Evolutionary conservation across 2,329 filamentous ascomycete species (phyloP).

Genomic region (Anthostomella pinea): DNA sequence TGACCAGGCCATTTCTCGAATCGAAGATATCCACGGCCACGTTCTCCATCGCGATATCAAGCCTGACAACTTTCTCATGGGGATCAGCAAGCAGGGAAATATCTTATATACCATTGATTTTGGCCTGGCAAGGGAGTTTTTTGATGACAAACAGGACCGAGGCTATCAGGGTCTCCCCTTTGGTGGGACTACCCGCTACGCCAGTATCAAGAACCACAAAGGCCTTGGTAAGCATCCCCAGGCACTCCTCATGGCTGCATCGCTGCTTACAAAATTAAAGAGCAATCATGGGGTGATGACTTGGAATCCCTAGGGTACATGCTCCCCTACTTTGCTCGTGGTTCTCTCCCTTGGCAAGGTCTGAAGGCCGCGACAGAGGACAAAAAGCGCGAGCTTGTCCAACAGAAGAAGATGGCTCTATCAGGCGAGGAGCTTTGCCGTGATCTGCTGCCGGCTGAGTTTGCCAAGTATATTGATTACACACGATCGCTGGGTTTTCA

Average conservation of each 20-base stretch:
- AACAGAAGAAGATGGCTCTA: slow-evolving; percentile 78
- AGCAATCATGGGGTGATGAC: slow-evolving; percentile 70
- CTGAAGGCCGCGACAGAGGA: slow-evolving; percentile 71
- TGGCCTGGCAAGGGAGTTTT: slow-evolving; percentile 22
- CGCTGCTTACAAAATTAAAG: slow-evolving; percentile 25
- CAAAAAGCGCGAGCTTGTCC: slow-evolving; percentile 69
- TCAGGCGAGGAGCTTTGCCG: slow-evolving; percentile 71
- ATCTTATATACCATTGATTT: slow-evolving; percentile 27
- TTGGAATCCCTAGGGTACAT: slow-evolving; percentile 74
- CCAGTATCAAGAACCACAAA: slow-evolving; percentile 12
- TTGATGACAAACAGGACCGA: not conserved
- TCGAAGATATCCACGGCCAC: slow-evolving; percentile 24
- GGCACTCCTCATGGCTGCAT: slow-evolving; percentile 1
- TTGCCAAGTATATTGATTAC: slow-evolving; percentile 74
- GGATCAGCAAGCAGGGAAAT: slow-evolving; percentile 24
- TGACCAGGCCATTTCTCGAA: slow-evolving; percentile 26
- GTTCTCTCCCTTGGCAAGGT: slow-evolving; percentile 71
- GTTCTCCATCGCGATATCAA: slow-evolving; percentile 30
- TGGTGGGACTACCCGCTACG: slow-evolving; percentile 6
- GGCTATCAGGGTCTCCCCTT: slow-evolving; percentile 3
- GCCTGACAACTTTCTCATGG: slow-evolving; percentile 30
- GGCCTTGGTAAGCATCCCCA: slow-evolving; percentile 10
- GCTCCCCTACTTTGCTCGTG: slow-evolving; percentile 75
- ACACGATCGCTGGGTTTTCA: slow-evolving; percentile 70
- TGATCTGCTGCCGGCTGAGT: slow-evolving; percentile 65